Conservation (phyloP, 2,329 filamentous ascomycete species). For the Claviceps purpurea region DNA sequence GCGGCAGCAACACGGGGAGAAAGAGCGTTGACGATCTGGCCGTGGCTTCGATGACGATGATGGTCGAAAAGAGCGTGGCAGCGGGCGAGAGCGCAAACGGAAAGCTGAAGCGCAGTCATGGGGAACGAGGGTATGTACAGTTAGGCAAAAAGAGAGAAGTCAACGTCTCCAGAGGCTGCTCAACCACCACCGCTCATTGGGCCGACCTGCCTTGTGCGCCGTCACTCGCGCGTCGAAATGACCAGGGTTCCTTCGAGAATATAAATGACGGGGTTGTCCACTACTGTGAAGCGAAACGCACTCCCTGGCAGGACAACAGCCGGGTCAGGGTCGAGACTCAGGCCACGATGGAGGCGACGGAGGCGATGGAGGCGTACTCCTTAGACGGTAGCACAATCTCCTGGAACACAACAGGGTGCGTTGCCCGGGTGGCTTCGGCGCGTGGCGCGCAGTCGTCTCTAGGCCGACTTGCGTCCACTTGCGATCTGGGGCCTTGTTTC, state of each 20-base stretch:
- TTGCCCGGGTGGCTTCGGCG: too few relatives aligned
- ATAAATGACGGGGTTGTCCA: background rate
- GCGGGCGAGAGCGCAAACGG: constrained; percentile 33
- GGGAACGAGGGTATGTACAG: constrained; percentile 10
- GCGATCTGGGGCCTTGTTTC: background rate
- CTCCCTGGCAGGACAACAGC: background rate
- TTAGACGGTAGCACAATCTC: too few relatives aligned
- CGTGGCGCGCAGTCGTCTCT: background rate
- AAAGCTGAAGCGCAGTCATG: constrained; percentile 36
- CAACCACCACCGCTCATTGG: background rate
- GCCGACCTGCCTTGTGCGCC: background rate
- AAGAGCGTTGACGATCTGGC: constrained; percentile 26
- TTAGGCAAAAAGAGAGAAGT: constrained; percentile 11
- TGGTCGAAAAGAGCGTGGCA: constrained; percentile 32
- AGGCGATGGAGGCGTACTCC: too few relatives aligned
- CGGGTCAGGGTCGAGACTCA: background rate
- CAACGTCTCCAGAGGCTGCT: constrained; percentile 1
- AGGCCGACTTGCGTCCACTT: background rate
- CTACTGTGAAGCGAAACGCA: constrained; percentile 1
- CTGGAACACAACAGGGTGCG: too few relatives aligned
- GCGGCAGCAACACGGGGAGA: constrained; percentile 28
- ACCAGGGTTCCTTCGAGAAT: background rate
- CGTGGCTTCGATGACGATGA: constrained; percentile 25
- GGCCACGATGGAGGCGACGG: background rate
- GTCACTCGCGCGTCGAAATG: background rate